Conservation (phyloP, 2,329 filamentous ascomycete species). For the Trichoderma aggressivum region DNA sequence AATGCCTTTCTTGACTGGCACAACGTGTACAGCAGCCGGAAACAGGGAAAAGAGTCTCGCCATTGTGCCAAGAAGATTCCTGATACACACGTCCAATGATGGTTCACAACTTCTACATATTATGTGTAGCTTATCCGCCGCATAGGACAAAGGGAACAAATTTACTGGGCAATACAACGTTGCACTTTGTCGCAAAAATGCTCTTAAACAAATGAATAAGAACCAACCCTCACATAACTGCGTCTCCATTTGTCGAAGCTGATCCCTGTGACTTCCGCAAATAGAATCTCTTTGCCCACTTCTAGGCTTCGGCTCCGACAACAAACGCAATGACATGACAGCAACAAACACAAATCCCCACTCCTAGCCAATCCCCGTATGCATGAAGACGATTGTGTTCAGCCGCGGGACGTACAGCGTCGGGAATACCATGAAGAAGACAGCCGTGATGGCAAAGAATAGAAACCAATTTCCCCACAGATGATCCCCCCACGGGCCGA, state of each 20-base stretch:
- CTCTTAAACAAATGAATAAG: neutral
- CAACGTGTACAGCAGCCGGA: neutral
- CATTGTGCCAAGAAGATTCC: neutral
- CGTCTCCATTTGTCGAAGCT: neutral
- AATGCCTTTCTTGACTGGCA: neutral
- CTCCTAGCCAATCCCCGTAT: conserved; percentile 64
- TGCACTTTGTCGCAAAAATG: neutral
- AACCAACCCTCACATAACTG: neutral
- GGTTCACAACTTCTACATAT: neutral
- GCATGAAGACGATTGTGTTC: conserved; percentile 63
- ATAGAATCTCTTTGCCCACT: conserved; percentile 60
- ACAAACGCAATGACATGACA: conserved; percentile 57
- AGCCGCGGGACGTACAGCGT: conserved; percentile 66
- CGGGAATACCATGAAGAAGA: conserved; percentile 56
- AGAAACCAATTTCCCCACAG: conserved; percentile 55
- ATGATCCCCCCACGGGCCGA: conserved; percentile 53
- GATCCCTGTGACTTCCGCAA: conserved; percentile 33
- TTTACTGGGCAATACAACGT: neutral
- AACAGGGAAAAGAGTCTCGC: too few relatives aligned
- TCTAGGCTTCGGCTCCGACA: conserved; percentile 61
- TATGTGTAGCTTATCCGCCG: neutral
- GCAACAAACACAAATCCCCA: conserved; percentile 66
- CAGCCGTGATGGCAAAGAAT: conserved; percentile 48
- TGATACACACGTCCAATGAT: neutral
- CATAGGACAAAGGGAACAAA: neutral